Base-by-base conservation (phyloP, 2,329 filamentous ascomycete genomes). In the Beauveria pseudobassiana region DNA sequence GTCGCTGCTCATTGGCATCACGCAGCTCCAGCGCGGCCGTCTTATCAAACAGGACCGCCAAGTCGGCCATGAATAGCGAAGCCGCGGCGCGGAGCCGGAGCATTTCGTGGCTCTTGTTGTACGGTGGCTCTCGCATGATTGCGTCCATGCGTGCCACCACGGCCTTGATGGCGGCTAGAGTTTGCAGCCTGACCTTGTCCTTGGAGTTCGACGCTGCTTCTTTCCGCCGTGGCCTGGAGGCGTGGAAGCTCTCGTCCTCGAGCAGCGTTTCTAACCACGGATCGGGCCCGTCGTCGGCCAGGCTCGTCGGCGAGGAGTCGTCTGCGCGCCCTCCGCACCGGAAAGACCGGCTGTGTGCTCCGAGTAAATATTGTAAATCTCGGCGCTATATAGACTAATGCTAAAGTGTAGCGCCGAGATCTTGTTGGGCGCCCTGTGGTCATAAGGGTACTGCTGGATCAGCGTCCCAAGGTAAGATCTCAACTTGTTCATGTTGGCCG, bases 331-430 rank as follows among this genome's bases (percentile, higher is more conserved):
- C 20, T 60, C 70, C 48, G 57, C 62, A 18, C 72, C 66, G 12
- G 76, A 71, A 43, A 82, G 69, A 12, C 74, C 80, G 56, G 71
- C 69, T 60, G 72, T 75, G 69, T 82, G 82, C 76, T 86, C 86
- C 52, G 84, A 79, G 69, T 90, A 84, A 1, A 87, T 78, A 64
- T 89, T 85, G 71, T 91, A 93, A 57, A 96, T 82, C 83, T 95
- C 93, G 51, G 91, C 83, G 54, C 86, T 86, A 67, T 93, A 87
- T 76, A 96, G 83, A 16, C 89, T 88, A 16, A 90, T 87, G 75
- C 91, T 93, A 71, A 97, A 96, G 64, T 91, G 86, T 43, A 89
- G 71, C 12, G 90, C 86, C 65, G 85, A 88, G 48, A 87, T 75
- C 3, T 79, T 75, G 56, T 83, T 75, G 0, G 86, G 85, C 5